Evolutionary conservation across 2,329 filamentous ascomycete species (phyloP).

Genomic region (Pseudogymnoascus sp.): DNA sequence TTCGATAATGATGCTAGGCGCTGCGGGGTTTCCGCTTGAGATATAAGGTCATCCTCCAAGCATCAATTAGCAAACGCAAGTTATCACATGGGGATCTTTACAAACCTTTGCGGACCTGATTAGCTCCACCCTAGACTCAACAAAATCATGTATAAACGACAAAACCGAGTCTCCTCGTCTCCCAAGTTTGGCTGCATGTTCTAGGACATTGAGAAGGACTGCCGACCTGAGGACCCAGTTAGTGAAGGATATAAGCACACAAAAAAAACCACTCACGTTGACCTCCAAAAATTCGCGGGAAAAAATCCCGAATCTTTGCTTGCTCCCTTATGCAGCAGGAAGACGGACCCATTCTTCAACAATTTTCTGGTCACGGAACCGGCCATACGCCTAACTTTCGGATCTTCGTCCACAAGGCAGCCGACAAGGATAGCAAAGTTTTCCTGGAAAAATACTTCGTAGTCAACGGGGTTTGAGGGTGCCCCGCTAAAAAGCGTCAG

Average conservation of each 20-base stretch:
- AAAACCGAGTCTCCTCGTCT: conserved; percentile 23
- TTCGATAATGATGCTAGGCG: conserved; percentile 46
- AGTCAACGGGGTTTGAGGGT: conserved; percentile 30
- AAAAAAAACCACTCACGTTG: conserved; percentile 25
- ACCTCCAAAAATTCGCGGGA: conserved; percentile 29
- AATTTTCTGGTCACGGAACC: conserved; percentile 23
- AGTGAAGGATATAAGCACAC: background rate
- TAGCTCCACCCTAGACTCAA: conserved; percentile 48
- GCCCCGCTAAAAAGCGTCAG: conserved; percentile 39
- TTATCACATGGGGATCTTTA: background rate
- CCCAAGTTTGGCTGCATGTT: conserved; percentile 22
- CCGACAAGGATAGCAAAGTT: conserved; percentile 24
- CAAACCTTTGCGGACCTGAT: conserved; percentile 33
- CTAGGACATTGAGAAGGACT: conserved; percentile 24
- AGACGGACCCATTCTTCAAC: conserved; percentile 21
- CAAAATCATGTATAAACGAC: conserved; percentile 44
- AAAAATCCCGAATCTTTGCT: conserved; percentile 17
- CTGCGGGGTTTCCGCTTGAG: conserved; percentile 49
- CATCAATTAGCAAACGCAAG: conserved; percentile 11
- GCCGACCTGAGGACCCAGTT: conserved; percentile 20
- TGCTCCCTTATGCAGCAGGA: conserved; percentile 20
- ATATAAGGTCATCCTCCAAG: conserved; percentile 45
- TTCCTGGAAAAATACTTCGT: conserved; percentile 29
- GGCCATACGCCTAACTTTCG: conserved; percentile 25
- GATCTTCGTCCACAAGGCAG: conserved; percentile 27